Evolutionary conservation across 129 eudicot genomes (phyloP), one percentile per base, ranked within the genome.

Genomic region (Apium graveolens): DNA sequence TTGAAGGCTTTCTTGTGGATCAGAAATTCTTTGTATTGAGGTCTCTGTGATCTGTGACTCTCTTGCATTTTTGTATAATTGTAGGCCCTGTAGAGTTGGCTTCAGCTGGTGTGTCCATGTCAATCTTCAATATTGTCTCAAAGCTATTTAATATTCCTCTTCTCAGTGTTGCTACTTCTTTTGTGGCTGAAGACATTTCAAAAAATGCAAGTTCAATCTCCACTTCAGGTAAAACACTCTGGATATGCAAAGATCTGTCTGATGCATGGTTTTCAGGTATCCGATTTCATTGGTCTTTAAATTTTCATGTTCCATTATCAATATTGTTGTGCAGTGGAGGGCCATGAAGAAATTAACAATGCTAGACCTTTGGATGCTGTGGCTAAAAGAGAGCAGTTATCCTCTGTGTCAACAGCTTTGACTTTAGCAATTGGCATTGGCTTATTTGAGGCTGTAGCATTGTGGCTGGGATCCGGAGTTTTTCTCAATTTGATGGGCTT

Each of bases 181-280:
- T 95, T 82, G 99, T 95, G 82, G 99, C 99, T 74, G 96, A 95
- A 85, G 99, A 95, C 78, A 87, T 92, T 57, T 84, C 99, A 44
- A 95, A 87, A 81, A 86, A 88, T 76, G 82, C 88, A 76, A 76
- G 72, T 82, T 69, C 65, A 70, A 27, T 57, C 75, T 80, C 84
- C 49, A n/a, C 77, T 34, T 69, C 86, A 82, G 92, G 90, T 87
- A 55, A 63, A 49, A 35, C 62, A 55, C 10, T 37, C 8, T 10
- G 55, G 77, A 81, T 75, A 45, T 76, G n/a, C 20, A 42, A 68
- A 66, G 46, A 21, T 24, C 16, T 39, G 66, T 71, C 32, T 13
- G 48, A 35, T 21, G 17, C 39, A 53, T 76, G 14, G 41, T 55
- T 57, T 57, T 79, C 24, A 17, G 68, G 29, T 32, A 11, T 45